Base-by-base conservation (phyloP, 2,329 filamentous ascomycete genomes). In the Scedosporium aurantiacum region DNA sequence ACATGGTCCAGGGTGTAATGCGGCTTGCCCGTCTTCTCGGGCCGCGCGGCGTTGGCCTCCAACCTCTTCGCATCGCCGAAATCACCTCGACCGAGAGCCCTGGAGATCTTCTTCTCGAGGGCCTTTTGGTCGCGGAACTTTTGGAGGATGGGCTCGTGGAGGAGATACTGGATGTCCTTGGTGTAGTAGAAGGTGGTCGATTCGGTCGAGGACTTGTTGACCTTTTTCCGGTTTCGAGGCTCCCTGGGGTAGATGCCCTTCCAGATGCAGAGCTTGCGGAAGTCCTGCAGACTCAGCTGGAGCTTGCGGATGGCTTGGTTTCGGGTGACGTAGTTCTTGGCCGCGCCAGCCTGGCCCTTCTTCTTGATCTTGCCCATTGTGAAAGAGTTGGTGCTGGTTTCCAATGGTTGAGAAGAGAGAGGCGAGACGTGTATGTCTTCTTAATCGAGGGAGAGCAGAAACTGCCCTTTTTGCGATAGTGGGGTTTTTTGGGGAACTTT, bases 211-310 rank as follows among this genome's bases (percentile, higher is more conserved):
- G 90, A 91, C 76, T 95, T 96, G 72, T 89, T 90, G 50, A 90
- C 94, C 83, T 97, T 97, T 81, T 96, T 97, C 81, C 91, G 93
- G 79, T 89, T 96, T 71, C 94, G 86, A 65, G 94, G 94, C 80
- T 99, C 94, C 70, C 94, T 89, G 66, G 94, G 94, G 77, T 97
- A 99, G 74, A 99, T 97, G 69, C 92, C 94, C 81, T 97, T 97
- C 88, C 96, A 99, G 75, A 99, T 99, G 79, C 94, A 99, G 73
- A 99, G 83, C 78, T 96, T 89, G 77, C 94, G 88, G 78, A 99
- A 99, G 78, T 99, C 94, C 67, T 92, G 91, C 62, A 99, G 85
- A 70, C 90, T 96, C 76, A 99, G 89, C 78, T 99, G 94, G 65
- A 99, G 87, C 79, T 97, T 99, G 75, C 92, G 91, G 69, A 99